Conservation (phyloP, 192 early-diverging fungal species). For the Linnemannia hyalina region DNA sequence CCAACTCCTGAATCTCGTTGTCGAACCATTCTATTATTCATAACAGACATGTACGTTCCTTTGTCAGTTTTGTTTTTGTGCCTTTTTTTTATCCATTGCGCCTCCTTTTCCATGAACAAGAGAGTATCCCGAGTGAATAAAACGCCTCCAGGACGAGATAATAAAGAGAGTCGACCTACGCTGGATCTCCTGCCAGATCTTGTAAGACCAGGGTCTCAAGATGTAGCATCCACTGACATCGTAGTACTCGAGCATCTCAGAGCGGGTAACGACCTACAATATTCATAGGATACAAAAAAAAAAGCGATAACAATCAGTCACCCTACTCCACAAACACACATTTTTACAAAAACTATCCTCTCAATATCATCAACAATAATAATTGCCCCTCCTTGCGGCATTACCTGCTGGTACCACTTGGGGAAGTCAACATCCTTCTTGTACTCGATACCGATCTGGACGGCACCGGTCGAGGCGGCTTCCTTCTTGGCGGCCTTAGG, state of each 20-base stretch:
- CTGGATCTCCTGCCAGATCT: conserved; percentile 98
- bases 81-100: not conserved
- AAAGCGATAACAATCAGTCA: not conserved
- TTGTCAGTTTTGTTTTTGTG: not conserved
- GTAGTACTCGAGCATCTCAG: conserved; percentile 99
- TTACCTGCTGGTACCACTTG: conserved; percentile 91
- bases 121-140: not conserved
- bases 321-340: not conserved
- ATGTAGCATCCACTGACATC: conserved; percentile 99
- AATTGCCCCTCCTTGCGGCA: too few species aligned
- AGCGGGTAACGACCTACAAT: conserved; percentile 80
- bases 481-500: conserved; percentile 61
- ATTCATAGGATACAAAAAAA: not conserved
- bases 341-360: not conserved
- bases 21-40: conserved; percentile 85
- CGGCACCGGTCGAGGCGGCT: conserved; percentile 64
- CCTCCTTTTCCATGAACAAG: not conserved
- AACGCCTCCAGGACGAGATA: not conserved
- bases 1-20: conserved; percentile 87
- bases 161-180: conserved; percentile 52
- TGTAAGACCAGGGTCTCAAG: conserved; percentile 94
- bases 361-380: conserved; percentile 7
- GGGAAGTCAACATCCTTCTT: conserved; percentile 94
- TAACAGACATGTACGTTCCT: not conserved
- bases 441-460: conserved; percentile 87